phyloP scores from a whole-genome alignment of 768 basidiomycete species.

The Pleurotus cornucopiae region DNA sequence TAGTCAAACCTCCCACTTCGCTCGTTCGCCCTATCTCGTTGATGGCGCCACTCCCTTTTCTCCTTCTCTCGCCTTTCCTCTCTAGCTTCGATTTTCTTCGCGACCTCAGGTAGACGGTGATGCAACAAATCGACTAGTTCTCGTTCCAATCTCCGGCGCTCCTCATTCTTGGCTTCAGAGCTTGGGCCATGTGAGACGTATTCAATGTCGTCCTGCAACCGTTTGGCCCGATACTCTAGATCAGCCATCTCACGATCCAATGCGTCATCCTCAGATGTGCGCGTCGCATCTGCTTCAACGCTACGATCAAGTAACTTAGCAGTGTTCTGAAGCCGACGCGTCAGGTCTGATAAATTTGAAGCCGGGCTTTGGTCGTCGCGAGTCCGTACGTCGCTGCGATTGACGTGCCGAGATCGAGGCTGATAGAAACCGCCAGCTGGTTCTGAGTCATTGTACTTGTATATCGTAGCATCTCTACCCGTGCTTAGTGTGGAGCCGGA shows the following conservation, averaged over 20 bases:
- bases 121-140: constrained; percentile 85
- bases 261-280: constrained; percentile 80
- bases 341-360: constrained; percentile 82
- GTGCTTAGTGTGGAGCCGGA: constrained; percentile 49
- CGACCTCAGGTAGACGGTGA: constrained; percentile 87
- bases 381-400: constrained; percentile 76
- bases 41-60: constrained; percentile 71
- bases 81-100: constrained; percentile 74
- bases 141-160: constrained; percentile 80
- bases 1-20: constrained; percentile 64
- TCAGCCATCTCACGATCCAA: constrained; percentile 90
- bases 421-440: constrained; percentile 70
- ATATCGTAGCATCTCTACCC: constrained; percentile 84
- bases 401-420: constrained; percentile 77
- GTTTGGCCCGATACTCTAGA: constrained; percentile 76
- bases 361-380: constrained; percentile 59
- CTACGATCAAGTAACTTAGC: constrained; percentile 76
- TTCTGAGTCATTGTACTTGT: constrained; percentile 72
- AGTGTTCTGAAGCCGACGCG: constrained; percentile 74
- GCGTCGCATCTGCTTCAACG: constrained; percentile 54
- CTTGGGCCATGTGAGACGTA: constrained; percentile 76
- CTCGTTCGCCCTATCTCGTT: constrained; percentile 83
- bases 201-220: constrained; percentile 90
- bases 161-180: constrained; percentile 73
- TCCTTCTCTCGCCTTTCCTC: constrained; percentile 77